Evolutionary conservation across 805 yeast genomes (phyloP), one percentile per base, ranked within the genome.

Genomic region (Zygotorulaspora sp.): DNA sequence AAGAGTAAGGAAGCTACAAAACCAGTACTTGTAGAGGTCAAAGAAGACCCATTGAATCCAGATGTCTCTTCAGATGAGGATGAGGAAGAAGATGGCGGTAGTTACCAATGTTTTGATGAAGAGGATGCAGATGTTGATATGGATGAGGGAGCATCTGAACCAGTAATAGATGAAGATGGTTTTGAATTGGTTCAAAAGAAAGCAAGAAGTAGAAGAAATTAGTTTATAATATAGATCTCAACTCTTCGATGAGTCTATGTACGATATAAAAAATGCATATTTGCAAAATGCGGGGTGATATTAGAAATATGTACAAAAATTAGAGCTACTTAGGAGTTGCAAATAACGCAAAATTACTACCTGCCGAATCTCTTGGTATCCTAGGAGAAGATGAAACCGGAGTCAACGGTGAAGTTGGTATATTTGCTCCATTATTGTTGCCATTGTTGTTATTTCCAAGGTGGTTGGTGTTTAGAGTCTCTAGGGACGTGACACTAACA

Each of bases 141-240:
- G 35, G 70, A 59, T 13, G 65, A 58, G 2, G 56, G 56, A 8
- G 47, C 50, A 9, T 62, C 62, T 13, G 61, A 62, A 20, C 95
- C 95, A 2, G 57, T 83, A 7, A 72, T 90, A 6, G 97, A 90
- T 57, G 97, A 90, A 22, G 97, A 90, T 57, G 98, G 97, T 1
- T 90, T 90, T 55, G 92, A 88, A 51, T 63, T 87, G 44, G 97
- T 90, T 3, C 87, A 80, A 52, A 80, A 75, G 55, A 79, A 77
- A 54, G 79, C 83, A n/a, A 71, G 72, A 59, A 72, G 73, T 12
- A 26, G 30, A 14, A 5, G 12, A 28, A 18, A 13, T 25, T 19
- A 40, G 30, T n/a, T n/a, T n/a, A n/a, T n/a, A n/a, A n/a, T n/a
- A n/a, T n/a, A n/a, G n/a, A n/a, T n/a, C n/a, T n/a, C n/a, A n/a